Base-by-base conservation (phyloP, 345 rosid species). In the Capsella bursapastoris region DNA sequence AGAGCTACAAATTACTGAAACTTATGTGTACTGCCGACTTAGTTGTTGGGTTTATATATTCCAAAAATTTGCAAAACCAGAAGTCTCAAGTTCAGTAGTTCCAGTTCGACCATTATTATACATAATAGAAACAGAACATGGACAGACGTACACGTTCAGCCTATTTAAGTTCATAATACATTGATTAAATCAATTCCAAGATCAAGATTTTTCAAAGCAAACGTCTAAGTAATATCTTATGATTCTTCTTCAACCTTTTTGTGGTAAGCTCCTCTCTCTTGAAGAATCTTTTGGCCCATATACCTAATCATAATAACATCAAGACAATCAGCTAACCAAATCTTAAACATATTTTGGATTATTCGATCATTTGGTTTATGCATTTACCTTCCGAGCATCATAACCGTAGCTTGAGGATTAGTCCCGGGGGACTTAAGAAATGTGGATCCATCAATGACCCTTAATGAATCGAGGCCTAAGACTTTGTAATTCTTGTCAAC, bases 351-450 rank as follows among this genome's bases (percentile, higher is more conserved):
- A 7, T 32, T 35, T 57, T 38, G 8, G 2, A 15, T 27, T 12
- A 32, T 13, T 8, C 3, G 14, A 49, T 58, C 15, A 13, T 18
- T 48, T 47, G 0, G 31, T 16, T 55, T 12, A 64, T 49, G 40
- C 16, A 43, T 76, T 71, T 79, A 90, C 92, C 96, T 88, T 85
- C 93, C 93, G 13, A 90, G 87, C 93, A 90, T 88, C 96, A 90
- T 88, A 34, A 86, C 76, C 15, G 96, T 86, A 13, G 92, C 92
- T 70, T 90, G 92, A 66, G 91, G 92, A 61, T 88, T 90, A 16
- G 96, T 86, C 16, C 92, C 91, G 0, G 92, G 92, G 0, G 92
- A 80, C 18, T 56, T 28, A 11, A 70, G 64, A 78, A 86, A 88
- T 6, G 96, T 86, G 3, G 96, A 90, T 0, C 82, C 87, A 81